Conservation (phyloP, 345 rosid genomes). For the Eutrema japonicum region DNA sequence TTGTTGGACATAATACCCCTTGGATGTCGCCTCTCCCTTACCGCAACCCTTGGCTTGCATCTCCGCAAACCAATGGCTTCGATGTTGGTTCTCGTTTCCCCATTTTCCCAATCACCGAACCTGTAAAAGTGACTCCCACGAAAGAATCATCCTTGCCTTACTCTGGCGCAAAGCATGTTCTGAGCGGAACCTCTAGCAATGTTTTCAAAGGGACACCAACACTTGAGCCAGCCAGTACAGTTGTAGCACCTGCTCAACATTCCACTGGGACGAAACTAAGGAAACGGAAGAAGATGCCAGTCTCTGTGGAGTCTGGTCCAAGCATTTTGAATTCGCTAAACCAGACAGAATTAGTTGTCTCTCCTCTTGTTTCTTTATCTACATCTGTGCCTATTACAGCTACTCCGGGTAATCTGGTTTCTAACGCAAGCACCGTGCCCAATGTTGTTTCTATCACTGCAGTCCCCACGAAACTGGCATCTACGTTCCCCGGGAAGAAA, state of each 20-base stretch:
- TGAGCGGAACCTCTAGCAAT: slow-evolving; percentile 51
- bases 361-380: slow-evolving; percentile 50
- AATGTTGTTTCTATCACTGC: slow-evolving; percentile 40
- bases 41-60: slow-evolving; percentile 67
- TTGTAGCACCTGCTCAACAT: slow-evolving; percentile 54
- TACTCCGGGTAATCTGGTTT: slow-evolving; percentile 23
- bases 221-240: slow-evolving; percentile 52
- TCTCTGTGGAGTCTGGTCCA: slow-evolving; percentile 55
- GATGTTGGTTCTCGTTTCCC: slow-evolving; percentile 67
- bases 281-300: slow-evolving; percentile 73
- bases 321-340: slow-evolving; percentile 51
- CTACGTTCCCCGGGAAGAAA: slow-evolving; percentile 52
- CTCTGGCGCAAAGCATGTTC: slow-evolving; percentile 54
- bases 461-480: slow-evolving; percentile 47
- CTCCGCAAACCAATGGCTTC: slow-evolving; percentile 66
- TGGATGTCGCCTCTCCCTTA: slow-evolving; percentile 84
- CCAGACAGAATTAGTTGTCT: slow-evolving; percentile 47
- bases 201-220: slow-evolving; percentile 51
- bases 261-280: slow-evolving; percentile 67
- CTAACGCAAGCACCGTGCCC: slow-evolving; percentile 26
- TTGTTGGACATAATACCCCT: slow-evolving; percentile 62
- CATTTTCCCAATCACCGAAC: slow-evolving; percentile 56
- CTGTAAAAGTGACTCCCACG: slow-evolving; percentile 62
- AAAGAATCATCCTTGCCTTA: slow-evolving; percentile 60
- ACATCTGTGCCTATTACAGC: slow-evolving; percentile 43